Conservation (phyloP, 176 grass and related monocot species). For the Bromus sterilis region DNA sequence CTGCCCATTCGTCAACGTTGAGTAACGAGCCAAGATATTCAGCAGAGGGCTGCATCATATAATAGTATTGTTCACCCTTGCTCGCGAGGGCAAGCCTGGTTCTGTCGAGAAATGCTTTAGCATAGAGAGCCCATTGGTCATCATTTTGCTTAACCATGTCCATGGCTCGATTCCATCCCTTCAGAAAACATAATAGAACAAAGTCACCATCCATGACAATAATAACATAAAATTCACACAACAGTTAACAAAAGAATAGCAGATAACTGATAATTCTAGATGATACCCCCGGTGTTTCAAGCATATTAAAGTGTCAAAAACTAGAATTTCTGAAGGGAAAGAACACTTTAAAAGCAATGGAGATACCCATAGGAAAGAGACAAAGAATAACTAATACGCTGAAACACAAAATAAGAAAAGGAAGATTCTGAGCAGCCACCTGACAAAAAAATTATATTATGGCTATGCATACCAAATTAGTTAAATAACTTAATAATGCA, state of each 20-base stretch:
- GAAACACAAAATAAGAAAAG: not conserved
- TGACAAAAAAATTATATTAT: not conserved
- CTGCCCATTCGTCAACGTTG: constrained; percentile 66
- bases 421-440: not conserved
- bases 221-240: not conserved
- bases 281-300: not conserved
- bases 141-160: constrained; percentile 74
- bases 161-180: constrained; percentile 87
- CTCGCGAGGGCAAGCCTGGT: constrained; percentile 83
- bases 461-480: not conserved
- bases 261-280: constrained; percentile 4
- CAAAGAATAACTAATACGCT: not conserved
- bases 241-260: not conserved
- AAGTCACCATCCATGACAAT: not conserved
- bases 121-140: constrained; percentile 78
- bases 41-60: constrained; percentile 85
- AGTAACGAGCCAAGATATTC: constrained; percentile 95
- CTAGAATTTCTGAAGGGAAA: not conserved
- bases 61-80: constrained; percentile 81
- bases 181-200: constrained; percentile 28
- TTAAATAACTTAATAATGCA: constrained; percentile 5
- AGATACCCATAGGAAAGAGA: not conserved
- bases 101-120: constrained; percentile 97
- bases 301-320: not conserved
- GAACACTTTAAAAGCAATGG: not conserved